Base-by-base conservation (phyloP, 257 asterid species). In the Nemophila menziesii region DNA sequence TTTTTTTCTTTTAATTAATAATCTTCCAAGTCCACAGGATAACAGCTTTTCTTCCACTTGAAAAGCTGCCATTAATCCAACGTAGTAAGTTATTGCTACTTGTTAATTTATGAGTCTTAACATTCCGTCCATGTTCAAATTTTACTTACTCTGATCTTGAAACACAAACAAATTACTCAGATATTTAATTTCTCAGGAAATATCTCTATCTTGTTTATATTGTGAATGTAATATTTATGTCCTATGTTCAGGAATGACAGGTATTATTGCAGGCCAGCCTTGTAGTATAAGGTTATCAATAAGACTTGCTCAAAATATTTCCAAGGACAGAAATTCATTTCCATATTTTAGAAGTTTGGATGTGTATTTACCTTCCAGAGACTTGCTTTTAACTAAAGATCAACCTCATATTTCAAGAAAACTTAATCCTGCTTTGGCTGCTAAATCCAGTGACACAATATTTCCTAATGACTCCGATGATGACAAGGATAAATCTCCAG, bases 231-330 rank as follows among this genome's bases (percentile, higher is more conserved):
- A n/a, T n/a, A n/a, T 29, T 29, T 29, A 29, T 7, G 3, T 2
- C 7, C 7, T 17, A 1, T 40, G 45, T 40, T 48, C 56, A 48
- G 52, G 44, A 26, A 83, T 77, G 95, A 60, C 83, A 49, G 69
- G 72, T 63, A 70, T 74, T 52, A 58, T 80, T 21, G 74, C 72
- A 17, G 61, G 77, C 72, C 67, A 67, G 42, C 78, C 73, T 54
- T 65, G 77, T 22, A 46, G 36, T 29, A 29, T 29, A 29, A 2
- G 63, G 37, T 52, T 69, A 65, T 63, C 69, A 39, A 60, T 60
- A 34, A 63, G 68, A 5, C 63, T 61, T 71, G 59, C 33, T 69
- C 59, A 52, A 18, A 69, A 44, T 62, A 44, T 43, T 36, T 51
- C 39, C 4, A 64, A 62, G 56, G 52, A 51, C 54, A 55, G 55